Conservation (phyloP, 2,329 filamentous ascomycete genomes). For the Plectosphaerella plurivora region DNA sequence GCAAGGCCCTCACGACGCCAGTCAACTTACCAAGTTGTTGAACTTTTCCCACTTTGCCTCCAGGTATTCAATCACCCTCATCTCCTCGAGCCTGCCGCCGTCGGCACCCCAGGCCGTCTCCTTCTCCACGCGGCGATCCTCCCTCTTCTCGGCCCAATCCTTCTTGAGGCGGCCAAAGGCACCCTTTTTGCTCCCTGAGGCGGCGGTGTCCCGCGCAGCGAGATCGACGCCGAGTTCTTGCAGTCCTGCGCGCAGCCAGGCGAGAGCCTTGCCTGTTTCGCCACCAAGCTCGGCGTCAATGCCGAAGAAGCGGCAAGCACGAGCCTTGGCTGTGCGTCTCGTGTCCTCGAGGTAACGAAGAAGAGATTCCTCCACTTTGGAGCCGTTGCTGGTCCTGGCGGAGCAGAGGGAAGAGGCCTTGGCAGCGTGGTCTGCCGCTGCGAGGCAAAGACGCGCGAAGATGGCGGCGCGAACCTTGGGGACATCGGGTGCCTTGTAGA, state of each 20-base stretch:
- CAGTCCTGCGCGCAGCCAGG: conserved; percentile 76
- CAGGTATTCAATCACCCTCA: conserved; percentile 78
- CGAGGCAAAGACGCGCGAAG: conserved; percentile 82
- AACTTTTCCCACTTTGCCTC: conserved; percentile 86
- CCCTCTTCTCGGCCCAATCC: conserved; percentile 70
- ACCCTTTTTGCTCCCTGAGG: conserved; percentile 39
- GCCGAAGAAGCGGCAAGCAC: conserved; percentile 85
- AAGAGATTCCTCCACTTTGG: conserved; percentile 60
- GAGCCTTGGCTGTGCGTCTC: conserved; percentile 69
- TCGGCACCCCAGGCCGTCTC: conserved; percentile 73
- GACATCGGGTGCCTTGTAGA: conserved; percentile 86
- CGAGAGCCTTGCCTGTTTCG: conserved; percentile 78
- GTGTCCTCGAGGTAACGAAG: conserved; percentile 73
- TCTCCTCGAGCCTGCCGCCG: conserved; percentile 80
- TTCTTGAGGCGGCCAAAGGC: conserved; percentile 65
- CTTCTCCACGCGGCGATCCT: conserved; percentile 75
- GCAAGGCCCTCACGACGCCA: background rate
- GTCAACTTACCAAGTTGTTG: conserved; percentile 74
- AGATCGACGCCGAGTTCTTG: conserved; percentile 65
- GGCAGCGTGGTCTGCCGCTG: conserved; percentile 81
- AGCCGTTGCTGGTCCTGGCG: conserved; percentile 20
- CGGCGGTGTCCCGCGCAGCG: conserved; percentile 27
- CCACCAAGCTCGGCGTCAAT: conserved; percentile 82
- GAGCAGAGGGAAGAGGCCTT: conserved; percentile 56
- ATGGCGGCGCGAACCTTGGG: conserved; percentile 85